phyloP scores from a whole-genome alignment of 371 early-diverging fungal species.

The Mortierella polycephala region DNA sequence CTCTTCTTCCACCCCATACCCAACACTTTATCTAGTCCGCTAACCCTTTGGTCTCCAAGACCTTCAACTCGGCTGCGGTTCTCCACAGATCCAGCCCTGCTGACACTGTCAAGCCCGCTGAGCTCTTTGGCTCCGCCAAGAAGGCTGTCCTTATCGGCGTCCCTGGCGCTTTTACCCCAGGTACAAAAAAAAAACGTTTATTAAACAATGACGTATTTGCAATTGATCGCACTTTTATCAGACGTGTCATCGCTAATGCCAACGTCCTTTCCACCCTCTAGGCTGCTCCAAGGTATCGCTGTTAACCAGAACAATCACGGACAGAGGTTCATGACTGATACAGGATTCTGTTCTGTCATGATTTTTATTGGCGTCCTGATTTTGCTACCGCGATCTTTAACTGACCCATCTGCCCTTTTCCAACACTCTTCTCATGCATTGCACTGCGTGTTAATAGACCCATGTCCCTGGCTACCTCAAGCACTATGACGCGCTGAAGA shows the following conservation, averaged over 20 bases:
- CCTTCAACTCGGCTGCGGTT: constrained; percentile 47
- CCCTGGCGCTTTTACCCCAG: constrained; percentile 77
- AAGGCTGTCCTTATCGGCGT: constrained; percentile 66
- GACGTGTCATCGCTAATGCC: background rate
- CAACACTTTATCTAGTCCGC: constrained; percentile 10
- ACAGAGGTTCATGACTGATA: too few species aligned
- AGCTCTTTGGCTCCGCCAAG: constrained; percentile 58
- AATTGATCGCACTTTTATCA: background rate
- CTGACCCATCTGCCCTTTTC: too few species aligned
- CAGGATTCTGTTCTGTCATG: too few species aligned
- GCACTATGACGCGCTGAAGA: constrained; percentile 64
- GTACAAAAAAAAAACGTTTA: constrained; percentile 18
- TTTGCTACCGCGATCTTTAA: too few species aligned
- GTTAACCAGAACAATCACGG: background rate
- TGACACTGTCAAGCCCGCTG: constrained; percentile 56
- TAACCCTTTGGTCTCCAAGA: constrained; percentile 34
- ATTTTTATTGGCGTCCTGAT: too few species aligned
- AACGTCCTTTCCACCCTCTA: background rate
- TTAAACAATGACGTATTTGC: background rate
- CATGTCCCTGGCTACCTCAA: constrained; percentile 79
- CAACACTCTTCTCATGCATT: too few species aligned
- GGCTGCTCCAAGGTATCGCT: constrained; percentile 63
- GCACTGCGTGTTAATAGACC: constrained; percentile 41
- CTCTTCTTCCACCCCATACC: background rate
- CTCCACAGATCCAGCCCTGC: constrained; percentile 59